Conservation (phyloP, 768 basidiomycete species). For the Lentinula aciculospora region DNA sequence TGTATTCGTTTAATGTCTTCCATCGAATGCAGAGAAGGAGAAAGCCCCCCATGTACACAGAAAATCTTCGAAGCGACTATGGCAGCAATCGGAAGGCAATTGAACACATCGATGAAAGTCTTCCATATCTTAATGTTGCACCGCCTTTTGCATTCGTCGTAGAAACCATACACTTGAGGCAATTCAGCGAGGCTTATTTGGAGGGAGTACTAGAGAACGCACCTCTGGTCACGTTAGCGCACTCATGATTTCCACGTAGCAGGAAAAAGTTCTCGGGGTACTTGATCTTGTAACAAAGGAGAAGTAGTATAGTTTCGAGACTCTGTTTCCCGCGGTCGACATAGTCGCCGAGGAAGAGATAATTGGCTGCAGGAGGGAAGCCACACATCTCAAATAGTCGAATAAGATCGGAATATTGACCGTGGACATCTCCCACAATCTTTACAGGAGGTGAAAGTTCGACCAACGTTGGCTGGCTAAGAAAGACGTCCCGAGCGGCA, state of each 20-base stretch:
- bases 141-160: constrained; percentile 99
- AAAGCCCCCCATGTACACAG: constrained; percentile 95
- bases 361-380: constrained; percentile 94
- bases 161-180: constrained; percentile 90
- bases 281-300: constrained; percentile 99
- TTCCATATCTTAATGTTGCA: constrained; percentile 99
- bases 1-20: constrained; percentile 98
- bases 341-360: constrained; percentile 98
- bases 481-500: constrained; percentile 93
- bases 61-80: constrained; percentile 99
- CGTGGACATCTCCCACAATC: constrained; percentile 99
- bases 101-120: constrained; percentile 99
- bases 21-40: constrained; percentile 91
- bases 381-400: constrained; percentile 99
- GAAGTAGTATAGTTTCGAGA: constrained; percentile 93
- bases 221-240: constrained; percentile 99
- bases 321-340: constrained; percentile 99
- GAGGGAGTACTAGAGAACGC: constrained; percentile 20
- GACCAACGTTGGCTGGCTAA: constrained; percentile 93
- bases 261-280: constrained; percentile 99
- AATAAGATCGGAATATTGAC: constrained; percentile 98
- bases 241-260: constrained; percentile 96
- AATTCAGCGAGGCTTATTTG: constrained; percentile 11
- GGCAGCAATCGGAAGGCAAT: constrained; percentile 96
- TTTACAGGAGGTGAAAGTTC: constrained; percentile 98